Conservation (phyloP, 345 rosid species). For the Nasturtium officinale region DNA sequence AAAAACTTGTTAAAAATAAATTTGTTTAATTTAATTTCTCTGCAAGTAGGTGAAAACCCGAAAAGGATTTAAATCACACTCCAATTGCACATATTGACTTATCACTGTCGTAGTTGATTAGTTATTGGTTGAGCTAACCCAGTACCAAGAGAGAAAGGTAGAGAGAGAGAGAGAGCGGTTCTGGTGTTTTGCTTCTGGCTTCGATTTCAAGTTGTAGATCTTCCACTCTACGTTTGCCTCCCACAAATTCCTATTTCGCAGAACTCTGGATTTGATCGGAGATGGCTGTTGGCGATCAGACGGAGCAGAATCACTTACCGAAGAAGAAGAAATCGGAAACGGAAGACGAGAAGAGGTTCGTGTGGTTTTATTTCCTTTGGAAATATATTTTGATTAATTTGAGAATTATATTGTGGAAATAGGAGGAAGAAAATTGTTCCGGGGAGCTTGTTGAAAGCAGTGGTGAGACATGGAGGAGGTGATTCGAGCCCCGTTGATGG, state of each 20-base stretch:
- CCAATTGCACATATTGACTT: neutral
- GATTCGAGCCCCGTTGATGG: constrained; percentile 80
- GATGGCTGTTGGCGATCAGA: constrained; percentile 35
- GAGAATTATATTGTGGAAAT: constrained; percentile 25
- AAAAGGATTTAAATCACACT: neutral
- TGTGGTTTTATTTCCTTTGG: neutral
- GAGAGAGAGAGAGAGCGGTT: constrained; percentile 11
- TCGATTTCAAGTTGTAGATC: constrained; percentile 22
- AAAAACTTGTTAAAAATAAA: neutral
- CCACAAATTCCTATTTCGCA: neutral
- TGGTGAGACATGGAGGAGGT: constrained; percentile 88
- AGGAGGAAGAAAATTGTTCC: constrained; percentile 90
- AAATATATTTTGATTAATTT: neutral
- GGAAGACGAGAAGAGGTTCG: constrained; percentile 44
- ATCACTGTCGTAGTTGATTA: constrained; percentile 11
- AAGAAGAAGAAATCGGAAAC: constrained; percentile 46
- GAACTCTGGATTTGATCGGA: constrained; percentile 16
- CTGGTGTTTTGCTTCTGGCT: constrained; percentile 11
- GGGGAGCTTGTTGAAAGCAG: constrained; percentile 89
- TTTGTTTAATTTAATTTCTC: neutral
- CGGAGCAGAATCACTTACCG: constrained; percentile 35
- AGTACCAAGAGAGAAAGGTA: constrained; percentile 11
- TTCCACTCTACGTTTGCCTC: neutral
- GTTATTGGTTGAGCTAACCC: constrained; percentile 37
- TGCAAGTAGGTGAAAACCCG: neutral